Conservation (phyloP, 2,329 filamentous ascomycete species). For the Aspergillus tubingensis region DNA sequence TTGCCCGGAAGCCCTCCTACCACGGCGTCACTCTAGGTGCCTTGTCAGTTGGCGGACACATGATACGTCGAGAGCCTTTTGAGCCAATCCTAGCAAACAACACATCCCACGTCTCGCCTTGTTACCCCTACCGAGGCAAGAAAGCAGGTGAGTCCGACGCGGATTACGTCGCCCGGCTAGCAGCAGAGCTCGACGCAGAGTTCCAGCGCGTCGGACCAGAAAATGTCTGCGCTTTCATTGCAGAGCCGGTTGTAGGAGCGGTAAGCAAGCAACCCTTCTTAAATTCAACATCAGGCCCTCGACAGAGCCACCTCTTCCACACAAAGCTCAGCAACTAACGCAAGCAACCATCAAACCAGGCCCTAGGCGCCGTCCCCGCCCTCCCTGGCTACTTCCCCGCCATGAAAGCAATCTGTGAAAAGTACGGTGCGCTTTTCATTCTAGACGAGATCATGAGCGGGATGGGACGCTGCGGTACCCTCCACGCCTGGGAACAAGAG, state of each 20-base stretch:
- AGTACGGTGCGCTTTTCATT: slow-evolving; percentile 72
- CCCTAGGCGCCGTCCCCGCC: slow-evolving; percentile 68
- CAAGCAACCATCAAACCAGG: slow-evolving; percentile 37
- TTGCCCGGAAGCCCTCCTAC: slow-evolving; percentile 66
- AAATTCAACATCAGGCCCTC: too few species aligned
- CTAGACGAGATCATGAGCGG: slow-evolving; percentile 76
- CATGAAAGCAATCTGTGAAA: slow-evolving; percentile 68
- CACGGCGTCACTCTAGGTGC: slow-evolving; percentile 72
- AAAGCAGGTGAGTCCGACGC: slow-evolving; percentile 54
- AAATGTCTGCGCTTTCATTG: slow-evolving; percentile 70
- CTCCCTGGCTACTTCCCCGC: slow-evolving; percentile 69
- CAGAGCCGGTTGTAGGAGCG: slow-evolving; percentile 72
- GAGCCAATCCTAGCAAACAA: slow-evolving; percentile 59
- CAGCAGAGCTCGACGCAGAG: slow-evolving; percentile 66
- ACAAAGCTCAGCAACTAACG: neutral
- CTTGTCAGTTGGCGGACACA: slow-evolving; percentile 65
- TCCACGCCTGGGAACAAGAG: slow-evolving; percentile 63
- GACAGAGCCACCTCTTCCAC: too few species aligned
- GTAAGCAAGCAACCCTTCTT: slow-evolving; percentile 21
- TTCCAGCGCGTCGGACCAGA: slow-evolving; percentile 65
- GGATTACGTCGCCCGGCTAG: slow-evolving; percentile 63
- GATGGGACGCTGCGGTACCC: slow-evolving; percentile 59
- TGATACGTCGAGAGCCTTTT: slow-evolving; percentile 61
- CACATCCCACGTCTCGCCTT: slow-evolving; percentile 65
- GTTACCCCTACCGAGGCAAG: slow-evolving; percentile 65